Evolutionary conservation across 495 filamentous ascomycete species (phyloP).

Genomic region (Hypoxylon trugodes): DNA sequence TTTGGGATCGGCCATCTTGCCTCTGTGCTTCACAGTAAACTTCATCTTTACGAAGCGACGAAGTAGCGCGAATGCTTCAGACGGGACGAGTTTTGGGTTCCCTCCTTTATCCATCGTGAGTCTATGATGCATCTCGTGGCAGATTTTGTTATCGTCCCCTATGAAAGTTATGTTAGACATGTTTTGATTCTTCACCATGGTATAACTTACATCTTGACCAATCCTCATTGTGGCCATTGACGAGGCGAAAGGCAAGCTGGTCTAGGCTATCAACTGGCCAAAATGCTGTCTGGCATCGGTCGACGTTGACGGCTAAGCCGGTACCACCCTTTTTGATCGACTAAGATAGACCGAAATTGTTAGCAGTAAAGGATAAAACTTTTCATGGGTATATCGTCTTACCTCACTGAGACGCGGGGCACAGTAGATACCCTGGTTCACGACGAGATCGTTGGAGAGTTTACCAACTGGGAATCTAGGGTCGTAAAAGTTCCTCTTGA

Average conservation of each 20-base stretch:
- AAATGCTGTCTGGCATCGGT: conserved; percentile 82
- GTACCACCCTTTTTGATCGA: conserved; percentile 54
- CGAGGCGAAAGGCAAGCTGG: conserved; percentile 29
- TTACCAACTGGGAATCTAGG: conserved; percentile 5
- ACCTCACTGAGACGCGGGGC: conserved; percentile 75
- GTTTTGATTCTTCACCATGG: background rate
- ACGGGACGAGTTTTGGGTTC: conserved; percentile 28
- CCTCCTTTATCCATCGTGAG: background rate
- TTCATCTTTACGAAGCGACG: conserved; percentile 68
- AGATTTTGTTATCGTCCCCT: conserved; percentile 3
- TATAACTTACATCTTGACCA: conserved; percentile 25
- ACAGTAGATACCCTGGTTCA: conserved; percentile 85
- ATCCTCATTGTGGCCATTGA: conserved; percentile 16
- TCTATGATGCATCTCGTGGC: background rate
- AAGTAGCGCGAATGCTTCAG: conserved; percentile 58
- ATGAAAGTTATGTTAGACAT: conserved; percentile 2
- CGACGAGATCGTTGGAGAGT: conserved; percentile 59
- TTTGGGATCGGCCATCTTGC: conserved; percentile 51
- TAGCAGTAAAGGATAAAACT: background rate
- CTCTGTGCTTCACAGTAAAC: conserved; percentile 70
- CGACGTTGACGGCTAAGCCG: conserved; percentile 79
- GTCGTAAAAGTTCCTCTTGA: conserved; percentile 85
- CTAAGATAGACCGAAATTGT: conserved; percentile 26
- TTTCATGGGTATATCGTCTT: conserved; percentile 35
- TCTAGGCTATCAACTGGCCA: conserved; percentile 60